These are phyloP conservation scores for Crassisporium funariophilum DNA, from an alignment of 768 basidiomycete species.

Conservation along the genomic window DNA sequence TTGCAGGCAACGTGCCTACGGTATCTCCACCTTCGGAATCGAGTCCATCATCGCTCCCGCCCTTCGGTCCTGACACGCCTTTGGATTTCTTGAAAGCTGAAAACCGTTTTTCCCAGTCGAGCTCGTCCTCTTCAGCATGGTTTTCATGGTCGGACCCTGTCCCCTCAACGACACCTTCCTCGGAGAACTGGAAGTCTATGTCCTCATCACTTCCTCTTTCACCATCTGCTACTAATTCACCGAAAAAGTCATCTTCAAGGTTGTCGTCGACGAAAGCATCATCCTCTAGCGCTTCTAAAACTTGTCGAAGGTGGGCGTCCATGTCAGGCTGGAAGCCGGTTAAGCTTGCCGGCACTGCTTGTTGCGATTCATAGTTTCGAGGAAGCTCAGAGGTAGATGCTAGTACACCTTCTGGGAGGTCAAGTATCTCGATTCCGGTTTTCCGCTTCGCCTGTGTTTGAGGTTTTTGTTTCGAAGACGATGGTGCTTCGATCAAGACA, in stretches of 20 bases:
- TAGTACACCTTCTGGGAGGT: conserved; percentile 70
- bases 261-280: conserved; percentile 88
- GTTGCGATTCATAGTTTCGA: conserved; percentile 71
- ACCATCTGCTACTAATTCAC: conserved; percentile 69
- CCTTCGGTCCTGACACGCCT: conserved; percentile 37
- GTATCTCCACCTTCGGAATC: conserved; percentile 81
- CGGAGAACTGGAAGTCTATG: conserved; percentile 67
- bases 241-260: conserved; percentile 76
- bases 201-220: conserved; percentile 65
- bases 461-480: conserved; percentile 36
- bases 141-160: conserved; percentile 23
- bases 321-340: conserved; percentile 93
- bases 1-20: conserved; percentile 66
- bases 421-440: conserved; percentile 44
- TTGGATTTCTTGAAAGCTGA: conserved; percentile 76
- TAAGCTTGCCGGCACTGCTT: conserved; percentile 79
- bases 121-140: conserved; percentile 38
- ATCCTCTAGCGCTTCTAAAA: conserved; percentile 92
- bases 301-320: conserved; percentile 93
- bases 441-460: conserved; percentile 28
- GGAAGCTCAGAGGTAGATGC: conserved; percentile 78
- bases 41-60: conserved; percentile 52
- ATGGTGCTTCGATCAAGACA: conserved; percentile 77
- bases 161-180: conserved; percentile 42
- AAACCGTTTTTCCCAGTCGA: conserved; percentile 79